Evolutionary conservation across 129 eudicot genomes (phyloP).

Genomic region (Helichrysum umbraculigerum): DNA sequence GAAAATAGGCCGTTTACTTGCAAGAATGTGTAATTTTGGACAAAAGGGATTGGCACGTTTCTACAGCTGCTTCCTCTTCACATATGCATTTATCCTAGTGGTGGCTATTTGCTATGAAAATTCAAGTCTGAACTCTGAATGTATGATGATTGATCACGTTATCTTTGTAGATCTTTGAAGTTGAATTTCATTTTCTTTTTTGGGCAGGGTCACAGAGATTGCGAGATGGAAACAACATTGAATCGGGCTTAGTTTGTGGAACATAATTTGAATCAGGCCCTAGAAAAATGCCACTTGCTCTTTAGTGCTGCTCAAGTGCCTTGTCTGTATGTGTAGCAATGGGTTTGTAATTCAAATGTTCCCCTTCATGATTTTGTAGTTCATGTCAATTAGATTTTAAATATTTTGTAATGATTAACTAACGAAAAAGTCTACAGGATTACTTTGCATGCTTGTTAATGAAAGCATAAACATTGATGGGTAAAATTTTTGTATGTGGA

Average conservation of each 20-base stretch:
- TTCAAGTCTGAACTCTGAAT: not conserved
- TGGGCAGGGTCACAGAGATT: not conserved
- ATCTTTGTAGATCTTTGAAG: conserved; percentile 1
- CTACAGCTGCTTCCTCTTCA: not conserved
- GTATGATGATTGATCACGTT: not conserved
- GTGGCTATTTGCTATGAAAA: not conserved
- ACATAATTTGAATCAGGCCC: not conserved
- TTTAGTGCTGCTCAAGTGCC: conserved; percentile 13
- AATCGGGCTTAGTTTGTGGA: not conserved
- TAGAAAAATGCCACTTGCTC: not conserved
- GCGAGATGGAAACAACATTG: conserved; percentile 14
- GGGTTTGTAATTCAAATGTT: conserved; percentile 18
- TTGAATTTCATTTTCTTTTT: not conserved
- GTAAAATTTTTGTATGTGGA: not conserved
- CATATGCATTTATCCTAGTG: not conserved
- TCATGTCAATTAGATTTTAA: not conserved
- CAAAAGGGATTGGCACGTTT: not conserved
- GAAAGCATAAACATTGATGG: not conserved
- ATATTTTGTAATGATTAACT: not conserved
- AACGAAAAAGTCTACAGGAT: not conserved
- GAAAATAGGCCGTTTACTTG: not conserved
- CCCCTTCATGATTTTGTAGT: conserved; percentile 27
- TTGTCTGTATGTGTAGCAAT: conserved; percentile 13
- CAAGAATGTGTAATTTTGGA: not conserved
- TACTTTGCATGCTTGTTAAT: not conserved